A percentile compares a stretch with the other conserved stretches of the same genome.
Conservation (phyloP, 192 early-diverging fungal species). For the Chytriomyces hyalinus region DNA sequence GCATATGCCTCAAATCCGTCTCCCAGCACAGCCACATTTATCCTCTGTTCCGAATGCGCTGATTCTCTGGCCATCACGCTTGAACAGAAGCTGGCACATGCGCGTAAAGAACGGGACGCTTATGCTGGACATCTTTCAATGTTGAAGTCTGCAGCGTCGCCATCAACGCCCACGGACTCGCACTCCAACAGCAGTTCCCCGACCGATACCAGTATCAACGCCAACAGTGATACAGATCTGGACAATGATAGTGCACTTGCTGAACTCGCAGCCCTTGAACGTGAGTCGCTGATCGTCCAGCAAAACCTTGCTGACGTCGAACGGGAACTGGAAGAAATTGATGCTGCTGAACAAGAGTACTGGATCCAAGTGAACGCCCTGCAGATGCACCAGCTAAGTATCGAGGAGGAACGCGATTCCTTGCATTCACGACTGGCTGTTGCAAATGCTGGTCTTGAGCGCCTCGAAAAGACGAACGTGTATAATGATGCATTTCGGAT, state of each 20-base stretch:
- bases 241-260: neutral
- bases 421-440: constrained; percentile 79
- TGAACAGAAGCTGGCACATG: constrained; percentile 72
- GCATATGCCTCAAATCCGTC: constrained; percentile 20
- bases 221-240: constrained; percentile 4
- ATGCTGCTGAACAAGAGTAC: constrained; percentile 54
- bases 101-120: constrained; percentile 73
- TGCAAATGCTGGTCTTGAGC: constrained; percentile 76
- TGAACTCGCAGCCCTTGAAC: constrained; percentile 8
- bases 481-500: constrained; percentile 96
- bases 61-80: constrained; percentile 75
- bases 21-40: constrained; percentile 75
- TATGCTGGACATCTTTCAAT: constrained; percentile 66
- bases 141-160: constrained; percentile 8
- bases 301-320: constrained; percentile 33
- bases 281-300: neutral
- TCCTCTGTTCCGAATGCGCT: constrained; percentile 88
- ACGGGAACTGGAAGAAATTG: constrained; percentile 55
- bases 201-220: neutral
- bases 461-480: constrained; percentile 89
- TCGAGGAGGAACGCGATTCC: constrained; percentile 78
- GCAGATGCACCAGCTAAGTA: constrained; percentile 62
- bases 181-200: neutral
- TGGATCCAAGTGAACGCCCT: constrained; percentile 82
- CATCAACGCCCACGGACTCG: neutral